Evolutionary conservation across 2,329 filamentous ascomycete genomes (phyloP).

Genomic region (Hymenoscyphus albidus): DNA sequence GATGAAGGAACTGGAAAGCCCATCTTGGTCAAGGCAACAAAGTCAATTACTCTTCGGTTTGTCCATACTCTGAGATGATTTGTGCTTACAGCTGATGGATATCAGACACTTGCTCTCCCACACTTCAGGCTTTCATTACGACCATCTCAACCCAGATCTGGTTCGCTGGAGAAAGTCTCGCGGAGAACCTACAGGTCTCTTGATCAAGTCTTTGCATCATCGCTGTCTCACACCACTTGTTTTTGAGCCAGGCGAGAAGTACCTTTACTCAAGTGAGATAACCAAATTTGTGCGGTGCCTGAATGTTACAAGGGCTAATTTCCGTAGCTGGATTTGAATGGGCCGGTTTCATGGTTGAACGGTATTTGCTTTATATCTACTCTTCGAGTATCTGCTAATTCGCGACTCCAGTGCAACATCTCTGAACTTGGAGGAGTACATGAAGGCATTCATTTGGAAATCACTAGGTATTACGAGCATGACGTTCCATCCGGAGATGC

Average conservation of each 20-base stretch:
- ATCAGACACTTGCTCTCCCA: slow-evolving; percentile 24
- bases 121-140: slow-evolving; percentile 25
- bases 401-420: background rate
- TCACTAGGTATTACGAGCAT: slow-evolving; percentile 16
- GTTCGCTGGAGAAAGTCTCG: slow-evolving; percentile 12
- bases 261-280: slow-evolving; percentile 46
- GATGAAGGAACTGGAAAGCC: slow-evolving; percentile 42
- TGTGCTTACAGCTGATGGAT: background rate
- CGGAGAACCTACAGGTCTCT: slow-evolving; percentile 11
- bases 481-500: slow-evolving; percentile 15
- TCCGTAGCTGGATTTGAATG: slow-evolving; percentile 46
- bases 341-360: slow-evolving; percentile 39
- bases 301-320: background rate
- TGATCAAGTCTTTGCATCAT: background rate
- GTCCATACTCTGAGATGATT: background rate
- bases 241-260: slow-evolving; percentile 59
- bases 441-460: slow-evolving; percentile 18
- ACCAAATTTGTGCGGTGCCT: background rate
- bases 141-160: slow-evolving; percentile 14
- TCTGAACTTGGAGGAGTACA: slow-evolving; percentile 11
- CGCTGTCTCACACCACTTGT: slow-evolving; percentile 44
- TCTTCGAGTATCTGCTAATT: background rate
- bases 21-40: slow-evolving; percentile 14
- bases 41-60: slow-evolving; percentile 27
- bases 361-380: background rate